A percentile compares a stretch with the other conserved stretches of the same genome.
These are phyloP conservation scores for Aspergillus flavus DNA, from an alignment of 2,329 filamentous ascomycete species.

Conservation along the genomic window DNA sequence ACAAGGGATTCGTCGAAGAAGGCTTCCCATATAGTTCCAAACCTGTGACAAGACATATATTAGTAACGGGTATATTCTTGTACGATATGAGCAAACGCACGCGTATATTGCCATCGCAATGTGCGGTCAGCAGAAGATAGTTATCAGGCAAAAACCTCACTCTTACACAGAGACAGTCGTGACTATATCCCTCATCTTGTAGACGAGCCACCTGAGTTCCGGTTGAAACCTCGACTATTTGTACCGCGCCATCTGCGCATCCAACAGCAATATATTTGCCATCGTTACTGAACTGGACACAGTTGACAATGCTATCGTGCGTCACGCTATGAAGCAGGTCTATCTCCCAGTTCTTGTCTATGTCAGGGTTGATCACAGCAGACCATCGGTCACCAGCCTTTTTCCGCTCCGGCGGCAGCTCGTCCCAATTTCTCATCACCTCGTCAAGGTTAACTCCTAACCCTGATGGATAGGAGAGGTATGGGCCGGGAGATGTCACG, in stretches of 20 bases:
- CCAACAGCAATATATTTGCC: background rate
- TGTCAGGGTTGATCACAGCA: background rate
- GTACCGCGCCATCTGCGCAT: background rate
- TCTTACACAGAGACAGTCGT: background rate
- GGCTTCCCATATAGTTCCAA: background rate
- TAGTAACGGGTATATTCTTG: background rate
- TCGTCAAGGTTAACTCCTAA: background rate
- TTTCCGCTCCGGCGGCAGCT: background rate
- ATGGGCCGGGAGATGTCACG: background rate
- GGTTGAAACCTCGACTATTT: background rate
- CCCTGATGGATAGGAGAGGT: background rate
- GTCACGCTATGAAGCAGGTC: background rate
- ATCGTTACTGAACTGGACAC: background rate
- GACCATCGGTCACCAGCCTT: background rate
- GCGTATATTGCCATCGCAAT: background rate
- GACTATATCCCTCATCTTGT: background rate
- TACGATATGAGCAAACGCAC: background rate
- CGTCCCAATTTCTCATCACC: background rate
- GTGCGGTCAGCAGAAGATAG: background rate
- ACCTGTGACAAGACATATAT: background rate
- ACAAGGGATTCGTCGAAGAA: background rate
- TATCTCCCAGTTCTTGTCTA: background rate
- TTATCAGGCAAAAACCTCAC: background rate
- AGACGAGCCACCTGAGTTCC: background rate
- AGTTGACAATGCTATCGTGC: background rate